Percentiles rank a stretch among this genome's conserved stretches.
Evolutionary conservation across 129 eudicot genomes (phyloP).

Genomic region (Smallanthus sonchifolius): DNA sequence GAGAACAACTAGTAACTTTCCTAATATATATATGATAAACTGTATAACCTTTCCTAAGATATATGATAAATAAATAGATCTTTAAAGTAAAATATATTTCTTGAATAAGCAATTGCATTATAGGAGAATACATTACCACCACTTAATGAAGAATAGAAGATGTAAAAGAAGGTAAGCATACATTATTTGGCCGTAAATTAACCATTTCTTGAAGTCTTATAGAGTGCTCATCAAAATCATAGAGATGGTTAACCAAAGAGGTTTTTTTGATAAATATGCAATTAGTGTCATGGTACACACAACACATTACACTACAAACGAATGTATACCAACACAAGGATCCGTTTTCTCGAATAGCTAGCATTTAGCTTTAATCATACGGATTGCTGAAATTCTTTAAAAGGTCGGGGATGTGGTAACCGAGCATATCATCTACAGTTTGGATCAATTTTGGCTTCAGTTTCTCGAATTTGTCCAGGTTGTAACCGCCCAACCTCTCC

Average conservation of each 20-base stretch:
- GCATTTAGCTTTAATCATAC: constrained; percentile 38
- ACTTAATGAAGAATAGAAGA: too few species aligned
- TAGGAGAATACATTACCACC: constrained; percentile 2
- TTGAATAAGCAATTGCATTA: constrained; percentile 8
- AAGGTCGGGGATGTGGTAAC: constrained; percentile 84
- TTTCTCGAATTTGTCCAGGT: constrained; percentile 76
- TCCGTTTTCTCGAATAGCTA: not conserved
- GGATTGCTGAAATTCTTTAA: constrained; percentile 85
- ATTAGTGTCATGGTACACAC: constrained; percentile 12
- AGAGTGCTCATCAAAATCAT: too few species aligned
- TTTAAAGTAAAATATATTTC: not conserved
- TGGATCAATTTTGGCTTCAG: constrained; percentile 80
- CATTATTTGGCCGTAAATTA: too few species aligned
- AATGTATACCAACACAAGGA: not conserved
- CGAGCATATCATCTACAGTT: constrained; percentile 87
- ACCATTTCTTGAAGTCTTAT: too few species aligned
- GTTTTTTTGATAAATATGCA: too few species aligned
- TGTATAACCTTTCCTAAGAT: not conserved
- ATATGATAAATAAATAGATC: not conserved
- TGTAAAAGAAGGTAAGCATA: too few species aligned
- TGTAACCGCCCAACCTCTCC: constrained; percentile 70
- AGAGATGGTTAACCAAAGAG: too few species aligned
- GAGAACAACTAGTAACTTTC: not conserved
- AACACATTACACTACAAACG: constrained; percentile 1
- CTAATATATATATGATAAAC: not conserved